Evolutionary conservation across 164 flowering plant species (phyloP).

Genomic region (Annona squamosa): DNA sequence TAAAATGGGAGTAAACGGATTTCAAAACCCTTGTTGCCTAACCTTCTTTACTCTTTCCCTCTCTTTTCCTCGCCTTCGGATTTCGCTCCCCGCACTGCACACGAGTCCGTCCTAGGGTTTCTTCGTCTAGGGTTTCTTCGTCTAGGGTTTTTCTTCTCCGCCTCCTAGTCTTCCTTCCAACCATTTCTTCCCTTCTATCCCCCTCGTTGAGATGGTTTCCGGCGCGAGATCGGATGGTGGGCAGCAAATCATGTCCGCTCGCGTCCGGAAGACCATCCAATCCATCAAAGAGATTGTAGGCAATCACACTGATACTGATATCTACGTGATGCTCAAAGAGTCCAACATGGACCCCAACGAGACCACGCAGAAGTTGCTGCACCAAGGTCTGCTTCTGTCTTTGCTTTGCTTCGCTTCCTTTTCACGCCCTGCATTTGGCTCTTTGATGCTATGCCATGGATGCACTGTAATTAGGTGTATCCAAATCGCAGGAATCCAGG

Average conservation of each 20-base stretch:
- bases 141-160: background rate
- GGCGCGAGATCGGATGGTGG: slow-evolving; percentile 8
- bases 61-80: background rate
- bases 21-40: slow-evolving; percentile 9
- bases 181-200: background rate
- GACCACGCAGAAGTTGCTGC: slow-evolving; percentile 62
- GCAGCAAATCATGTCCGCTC: slow-evolving; percentile 24
- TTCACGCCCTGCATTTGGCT: background rate
- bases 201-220: slow-evolving; percentile 10
- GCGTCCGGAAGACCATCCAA: slow-evolving; percentile 52
- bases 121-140: background rate
- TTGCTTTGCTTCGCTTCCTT: background rate
- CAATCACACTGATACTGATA: slow-evolving; percentile 75
- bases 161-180: background rate
- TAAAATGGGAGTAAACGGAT: background rate
- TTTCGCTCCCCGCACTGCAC: background rate
- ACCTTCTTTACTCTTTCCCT: background rate
- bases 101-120: no score
- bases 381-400: slow-evolving; percentile 49
- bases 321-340: slow-evolving; percentile 65
- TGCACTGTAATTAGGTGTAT: background rate
- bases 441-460: background rate
- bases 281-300: slow-evolving; percentile 73
- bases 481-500: background rate
- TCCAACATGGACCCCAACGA: slow-evolving; percentile 85